Evolutionary conservation across 2,329 filamentous ascomycete species (phyloP), one percentile per base, ranked within the genome.

Genomic region (Diplocarpon rosae): DNA sequence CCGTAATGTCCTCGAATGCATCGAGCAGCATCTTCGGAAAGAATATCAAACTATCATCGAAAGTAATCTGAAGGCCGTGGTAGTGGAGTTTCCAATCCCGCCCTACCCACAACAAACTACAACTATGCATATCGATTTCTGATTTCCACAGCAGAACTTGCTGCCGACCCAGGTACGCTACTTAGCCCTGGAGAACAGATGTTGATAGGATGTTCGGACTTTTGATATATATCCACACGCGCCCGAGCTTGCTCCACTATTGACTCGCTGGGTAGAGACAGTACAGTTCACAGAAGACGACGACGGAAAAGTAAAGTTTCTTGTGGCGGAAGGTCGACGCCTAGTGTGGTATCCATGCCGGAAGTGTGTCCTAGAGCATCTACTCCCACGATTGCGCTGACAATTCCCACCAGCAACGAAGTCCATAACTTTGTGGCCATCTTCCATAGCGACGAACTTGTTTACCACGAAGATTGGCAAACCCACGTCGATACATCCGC

Each of bases 361-460:
- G 5, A 51, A 68, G 47, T 20, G 46, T 29, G 39, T 42, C 30
- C 20, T 7, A 24, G 20, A 24, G 7, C 20, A 24, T 24, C 20
- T 24, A 3, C 4, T 24, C 20, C 7, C 20, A 24, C 7, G 20
- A 24, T 24, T 24, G 20, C 5, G 11, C 9, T 17, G 13, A 38
- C n/a, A 11, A 36, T 12, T 16, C 11, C 20, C 4, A 5, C n/a
- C 37, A 50, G 48, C 47, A 70, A 70, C 45, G 57, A 63, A 10
- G 51, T 61, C 11, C 58, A 72, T 43, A 73, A 73, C 52, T 67
- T 76, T 49, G 69, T 72, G 1, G 67, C 64, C 31, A 70, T 77
- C 7, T 71, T 76, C 42, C 70, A 72, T 0, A 65, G 65, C 69
- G 40, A 75, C 70, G 46, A 45, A 14, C 24, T 31, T 5, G 39